A percentile compares a stretch with the other conserved stretches of the same genome.
phyloP scores from a whole-genome alignment of 2,329 filamentous ascomycete species.

The Celoporthe dispersa region DNA sequence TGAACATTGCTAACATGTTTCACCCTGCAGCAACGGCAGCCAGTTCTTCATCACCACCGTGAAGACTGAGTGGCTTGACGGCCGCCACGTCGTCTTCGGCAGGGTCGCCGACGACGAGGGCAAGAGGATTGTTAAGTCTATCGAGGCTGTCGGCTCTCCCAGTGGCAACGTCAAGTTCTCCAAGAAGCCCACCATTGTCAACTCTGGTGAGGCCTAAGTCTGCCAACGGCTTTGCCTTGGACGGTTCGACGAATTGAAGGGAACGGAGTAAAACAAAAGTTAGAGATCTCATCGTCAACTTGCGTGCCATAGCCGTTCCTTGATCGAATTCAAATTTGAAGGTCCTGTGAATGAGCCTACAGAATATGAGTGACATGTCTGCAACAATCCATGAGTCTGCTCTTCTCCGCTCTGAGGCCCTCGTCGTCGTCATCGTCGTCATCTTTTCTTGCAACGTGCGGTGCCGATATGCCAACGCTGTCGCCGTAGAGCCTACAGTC shows the following conservation, averaged over 20 bases:
- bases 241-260: background rate
- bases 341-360: slow-evolving; percentile 18
- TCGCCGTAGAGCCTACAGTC: background rate
- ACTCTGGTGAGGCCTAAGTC: slow-evolving; percentile 54
- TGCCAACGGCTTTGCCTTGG: slow-evolving; percentile 8
- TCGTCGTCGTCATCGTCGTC: no score
- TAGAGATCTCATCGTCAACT: slow-evolving; percentile 5
- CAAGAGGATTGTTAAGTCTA: slow-evolving; percentile 59
- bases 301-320: slow-evolving; percentile 8
- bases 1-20: slow-evolving; percentile 30
- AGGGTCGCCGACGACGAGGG: slow-evolving; percentile 62
- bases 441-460: background rate
- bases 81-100: slow-evolving; percentile 85
- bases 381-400: slow-evolving; percentile 17
- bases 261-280: slow-evolving; percentile 3
- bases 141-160: slow-evolving; percentile 64
- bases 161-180: slow-evolving; percentile 60
- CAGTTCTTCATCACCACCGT: slow-evolving; percentile 99
- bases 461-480: background rate
- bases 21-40: slow-evolving; percentile 80
- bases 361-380: slow-evolving; percentile 17
- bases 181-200: slow-evolving; percentile 63
- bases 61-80: slow-evolving; percentile 82
- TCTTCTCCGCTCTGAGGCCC: slow-evolving; percentile 5
- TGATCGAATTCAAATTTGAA: slow-evolving; percentile 7